Evolutionary conservation across 306 rosid genomes (phyloP).

Genomic region (Rubus parviflorus): DNA sequence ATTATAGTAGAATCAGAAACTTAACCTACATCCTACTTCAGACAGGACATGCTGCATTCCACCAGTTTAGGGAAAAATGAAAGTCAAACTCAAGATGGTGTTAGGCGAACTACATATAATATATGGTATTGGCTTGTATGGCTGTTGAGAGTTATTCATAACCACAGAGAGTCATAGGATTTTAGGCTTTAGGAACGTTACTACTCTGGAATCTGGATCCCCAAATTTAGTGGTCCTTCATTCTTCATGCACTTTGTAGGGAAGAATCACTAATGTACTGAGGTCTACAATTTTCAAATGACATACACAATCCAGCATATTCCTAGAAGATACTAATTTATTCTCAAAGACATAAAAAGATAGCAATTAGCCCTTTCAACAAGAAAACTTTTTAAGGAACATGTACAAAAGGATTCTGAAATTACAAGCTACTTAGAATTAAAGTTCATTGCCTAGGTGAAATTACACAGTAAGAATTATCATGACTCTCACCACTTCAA

Average conservation of each 20-base stretch:
- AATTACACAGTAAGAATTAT: background rate
- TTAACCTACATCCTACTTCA: too few species aligned
- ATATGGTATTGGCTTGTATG: too few species aligned
- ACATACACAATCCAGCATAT: background rate
- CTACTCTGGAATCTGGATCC: background rate
- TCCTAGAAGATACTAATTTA: background rate
- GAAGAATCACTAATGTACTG: background rate
- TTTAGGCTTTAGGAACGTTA: background rate
- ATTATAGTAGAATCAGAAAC: background rate
- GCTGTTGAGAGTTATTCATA: background rate
- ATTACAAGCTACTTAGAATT: constrained; percentile 12
- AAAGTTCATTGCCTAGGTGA: constrained; percentile 17
- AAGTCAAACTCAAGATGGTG: too few species aligned
- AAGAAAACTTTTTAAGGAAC: background rate
- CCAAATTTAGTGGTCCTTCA: background rate
- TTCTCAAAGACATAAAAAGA: background rate
- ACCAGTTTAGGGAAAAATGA: too few species aligned
- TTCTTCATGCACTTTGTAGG: background rate
- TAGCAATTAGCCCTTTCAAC: background rate
- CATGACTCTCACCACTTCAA: constrained; percentile 56
- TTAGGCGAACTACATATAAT: too few species aligned
- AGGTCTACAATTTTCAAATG: background rate
- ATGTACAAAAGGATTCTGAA: background rate
- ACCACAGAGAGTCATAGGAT: background rate
- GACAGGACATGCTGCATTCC: too few species aligned